Evolutionary conservation across 2,329 filamentous ascomycete genomes (phyloP), one percentile per base, ranked within the genome.

Genomic region (Trichoderma koningii): DNA sequence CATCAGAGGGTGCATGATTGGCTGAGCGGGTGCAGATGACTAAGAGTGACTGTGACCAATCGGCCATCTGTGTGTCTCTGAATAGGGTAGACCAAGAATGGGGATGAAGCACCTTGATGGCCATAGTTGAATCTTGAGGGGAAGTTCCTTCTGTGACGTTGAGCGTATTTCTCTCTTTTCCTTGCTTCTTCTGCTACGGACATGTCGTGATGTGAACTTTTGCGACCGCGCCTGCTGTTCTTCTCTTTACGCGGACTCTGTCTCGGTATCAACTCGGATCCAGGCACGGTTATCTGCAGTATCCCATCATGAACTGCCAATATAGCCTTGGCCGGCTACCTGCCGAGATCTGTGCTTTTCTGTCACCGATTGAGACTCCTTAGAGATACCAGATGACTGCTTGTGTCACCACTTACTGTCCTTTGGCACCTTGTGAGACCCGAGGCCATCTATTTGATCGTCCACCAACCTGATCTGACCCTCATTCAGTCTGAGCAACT

Each of bases 71-170:
- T 34, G 30, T 7, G 10, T 34, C 30, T 34, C 30, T 12, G 30
- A 2, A 34, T 34, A 34, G 7, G 38, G 7, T 30, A 41, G 30
- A 34, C 12, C 9, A 10, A 38, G 0, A 38, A 38, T 38, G 50
- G 50, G 34, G 50, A 52, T 52, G 50, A 52, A 34, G 50, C 50
- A 52, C 50, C 50, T 74, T 75, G 73, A 75, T 75, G 71, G 73
- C 68, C 68, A 72, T 56, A 30, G 28, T 30, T 34, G 41, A 44
- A 21, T 50, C 50, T 9, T 23, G 19, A 10, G 38, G 52, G 61
- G n/a, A 34, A 56, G 41, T 56, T n/a, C 30, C 19, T 17, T 34
- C 7, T 38, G 9, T 53, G 26, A 10, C 5, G n/a, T 28, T 14
- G 51, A 19, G 23, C 30, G 28, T 26, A 55, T 48, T 51, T 38